phyloP scores from a whole-genome alignment of 75 land plant species.

The Sequoiadendron giganteum region DNA sequence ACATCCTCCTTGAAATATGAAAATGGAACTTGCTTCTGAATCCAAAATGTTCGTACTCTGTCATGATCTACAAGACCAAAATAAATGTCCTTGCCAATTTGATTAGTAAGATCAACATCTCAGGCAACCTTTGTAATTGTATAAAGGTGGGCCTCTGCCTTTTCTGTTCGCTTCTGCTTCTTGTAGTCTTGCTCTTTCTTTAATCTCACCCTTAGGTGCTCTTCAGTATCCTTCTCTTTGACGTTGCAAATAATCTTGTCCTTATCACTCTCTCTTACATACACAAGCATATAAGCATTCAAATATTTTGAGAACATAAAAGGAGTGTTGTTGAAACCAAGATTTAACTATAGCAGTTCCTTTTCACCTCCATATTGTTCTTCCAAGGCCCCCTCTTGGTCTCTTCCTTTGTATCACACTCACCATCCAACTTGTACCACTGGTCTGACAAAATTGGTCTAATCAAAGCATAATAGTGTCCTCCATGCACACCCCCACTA shows the following conservation, averaged over 20 bases:
- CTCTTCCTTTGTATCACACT: conserved; percentile 95
- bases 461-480: conserved; percentile 88
- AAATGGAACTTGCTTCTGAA: conserved; percentile 63
- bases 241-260: conserved; percentile 95
- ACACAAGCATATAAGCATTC: conserved; percentile 99
- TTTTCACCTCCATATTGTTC: conserved; percentile 99
- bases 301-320: conserved; percentile 96
- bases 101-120: conserved; percentile 54
- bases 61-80: conserved; percentile 94
- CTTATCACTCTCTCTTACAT: conserved; percentile 93
- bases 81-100: conserved; percentile 78
- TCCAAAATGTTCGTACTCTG: conserved; percentile 73
- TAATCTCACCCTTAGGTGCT: conserved; percentile 87
- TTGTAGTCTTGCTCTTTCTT: conserved; percentile 97
- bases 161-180: conserved; percentile 81
- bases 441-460: conserved; percentile 77
- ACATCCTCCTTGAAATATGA: conserved; percentile 75
- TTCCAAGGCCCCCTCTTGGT: conserved; percentile 82
- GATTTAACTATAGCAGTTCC: conserved; percentile 90
- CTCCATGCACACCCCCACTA: conserved; percentile 86
- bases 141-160: conserved; percentile 94
- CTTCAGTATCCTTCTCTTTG: conserved; percentile 94
- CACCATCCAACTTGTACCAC: conserved; percentile 98
- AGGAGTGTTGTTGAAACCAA: conserved; percentile 90
- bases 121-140: conserved; percentile 96